phyloP scores from a whole-genome alignment of 495 filamentous ascomycete genomes.

The Thermochaetoides thermophila region DNA sequence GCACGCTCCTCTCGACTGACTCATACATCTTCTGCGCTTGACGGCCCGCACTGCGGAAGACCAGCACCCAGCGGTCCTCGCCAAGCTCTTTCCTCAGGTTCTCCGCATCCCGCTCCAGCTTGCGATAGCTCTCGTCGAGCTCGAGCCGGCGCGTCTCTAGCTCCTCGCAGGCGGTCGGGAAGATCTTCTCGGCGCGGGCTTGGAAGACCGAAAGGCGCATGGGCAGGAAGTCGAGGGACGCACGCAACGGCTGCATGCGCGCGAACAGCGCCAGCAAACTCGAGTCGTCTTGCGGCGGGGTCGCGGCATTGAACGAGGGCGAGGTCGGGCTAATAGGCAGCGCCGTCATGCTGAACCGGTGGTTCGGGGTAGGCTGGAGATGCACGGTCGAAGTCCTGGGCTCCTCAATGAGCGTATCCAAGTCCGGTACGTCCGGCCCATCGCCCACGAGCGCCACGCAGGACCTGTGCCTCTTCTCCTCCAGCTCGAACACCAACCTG shows the following conservation, averaged over 20 bases:
- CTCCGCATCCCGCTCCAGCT: slow-evolving; percentile 76
- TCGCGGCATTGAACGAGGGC: slow-evolving; percentile 37
- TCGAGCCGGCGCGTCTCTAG: slow-evolving; percentile 52
- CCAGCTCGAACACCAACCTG: slow-evolving; percentile 86
- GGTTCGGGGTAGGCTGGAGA: slow-evolving; percentile 28
- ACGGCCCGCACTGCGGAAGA: slow-evolving; percentile 83
- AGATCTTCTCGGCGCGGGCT: slow-evolving; percentile 52
- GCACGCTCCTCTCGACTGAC: slow-evolving; percentile 72
- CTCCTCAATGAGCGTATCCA: slow-evolving; percentile 51
- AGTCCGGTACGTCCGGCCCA: slow-evolving; percentile 42
- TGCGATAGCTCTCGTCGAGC: slow-evolving; percentile 67
- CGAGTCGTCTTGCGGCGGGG: slow-evolving; percentile 61
- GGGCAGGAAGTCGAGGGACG: slow-evolving; percentile 90
- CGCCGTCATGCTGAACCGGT: slow-evolving; percentile 52
- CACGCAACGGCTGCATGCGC: slow-evolving; percentile 82
- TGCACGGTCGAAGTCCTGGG: slow-evolving; percentile 40
- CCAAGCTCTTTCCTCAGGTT: slow-evolving; percentile 73
- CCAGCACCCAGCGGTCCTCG: slow-evolving; percentile 88
- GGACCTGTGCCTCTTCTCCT: slow-evolving; percentile 72
- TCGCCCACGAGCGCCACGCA: slow-evolving; percentile 45
- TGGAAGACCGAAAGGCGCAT: slow-evolving; percentile 86
- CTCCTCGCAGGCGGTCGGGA: slow-evolving; percentile 83
- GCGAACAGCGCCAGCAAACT: slow-evolving; percentile 78
- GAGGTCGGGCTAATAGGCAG: slow-evolving; percentile 43
- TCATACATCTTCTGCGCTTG: slow-evolving; percentile 92